These are phyloP conservation scores for Mycena epipterygia DNA, from an alignment of 768 basidiomycete genomes.

Conservation along the genomic window DNA sequence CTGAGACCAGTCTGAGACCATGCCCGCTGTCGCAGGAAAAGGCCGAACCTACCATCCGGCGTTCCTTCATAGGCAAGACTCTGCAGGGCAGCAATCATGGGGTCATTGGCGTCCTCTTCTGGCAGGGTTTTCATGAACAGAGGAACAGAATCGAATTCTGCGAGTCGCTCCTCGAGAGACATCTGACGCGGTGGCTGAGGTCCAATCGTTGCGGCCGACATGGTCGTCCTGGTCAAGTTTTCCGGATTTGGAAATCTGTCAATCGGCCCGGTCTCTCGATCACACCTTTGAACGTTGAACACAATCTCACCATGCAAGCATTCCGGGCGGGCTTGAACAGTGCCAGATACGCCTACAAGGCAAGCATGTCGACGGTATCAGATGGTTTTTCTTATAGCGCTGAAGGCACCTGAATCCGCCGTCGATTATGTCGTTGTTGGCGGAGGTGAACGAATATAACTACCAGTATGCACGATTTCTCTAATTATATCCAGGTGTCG, in stretches of 20 bases:
- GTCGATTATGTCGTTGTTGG: conserved; percentile 93
- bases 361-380: neutral
- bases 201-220: conserved; percentile 40
- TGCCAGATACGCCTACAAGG: conserved; percentile 31
- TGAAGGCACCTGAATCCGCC: conserved; percentile 72
- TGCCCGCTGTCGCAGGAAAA: neutral
- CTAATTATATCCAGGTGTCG: conserved; percentile 65
- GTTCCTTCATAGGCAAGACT: conserved; percentile 91
- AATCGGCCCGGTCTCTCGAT: too few relatives aligned
- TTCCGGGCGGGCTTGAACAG: conserved; percentile 31
- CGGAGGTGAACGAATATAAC: conserved; percentile 69
- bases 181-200: conserved; percentile 52
- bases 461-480: neutral
- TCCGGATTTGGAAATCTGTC: neutral
- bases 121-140: conserved; percentile 95
- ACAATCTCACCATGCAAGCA: conserved; percentile 15
- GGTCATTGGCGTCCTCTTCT: conserved; percentile 72
- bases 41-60: conserved; percentile 84
- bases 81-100: conserved; percentile 85
- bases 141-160: conserved; percentile 75
- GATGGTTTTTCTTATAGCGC: neutral
- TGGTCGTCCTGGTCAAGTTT: neutral
- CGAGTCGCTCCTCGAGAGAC: conserved; percentile 54
- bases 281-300: too few relatives aligned
- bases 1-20: conserved; percentile 54